phyloP scores from a whole-genome alignment of 225 moss, liverwort and hornwort genomes.

The Pseudisothecium myosuroides region DNA sequence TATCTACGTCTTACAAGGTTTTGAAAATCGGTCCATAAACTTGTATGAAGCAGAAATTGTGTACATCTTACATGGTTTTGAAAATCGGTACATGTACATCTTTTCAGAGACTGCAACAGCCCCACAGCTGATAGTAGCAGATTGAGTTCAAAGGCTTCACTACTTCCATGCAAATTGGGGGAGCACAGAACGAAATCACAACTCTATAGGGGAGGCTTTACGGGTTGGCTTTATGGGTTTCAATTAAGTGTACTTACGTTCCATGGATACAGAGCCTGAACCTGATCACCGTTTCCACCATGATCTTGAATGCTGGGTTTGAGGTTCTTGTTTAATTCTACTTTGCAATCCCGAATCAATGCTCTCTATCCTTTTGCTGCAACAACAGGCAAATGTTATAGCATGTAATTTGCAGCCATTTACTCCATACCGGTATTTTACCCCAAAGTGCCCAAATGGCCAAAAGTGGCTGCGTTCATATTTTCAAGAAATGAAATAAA shows the following conservation, averaged over 20 bases:
- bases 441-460: background rate
- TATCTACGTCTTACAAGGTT: background rate
- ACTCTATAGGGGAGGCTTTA: no score
- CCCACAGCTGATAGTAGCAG: background rate
- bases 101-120: background rate
- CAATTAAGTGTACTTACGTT: background rate
- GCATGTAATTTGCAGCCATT: background rate
- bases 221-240: background rate
- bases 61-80: background rate
- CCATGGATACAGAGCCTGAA: background rate
- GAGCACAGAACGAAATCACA: background rate
- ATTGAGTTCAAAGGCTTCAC: background rate
- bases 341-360: slow-evolving; percentile 45
- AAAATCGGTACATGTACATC: background rate
- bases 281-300: slow-evolving; percentile 36
- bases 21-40: background rate
- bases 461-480: background rate
- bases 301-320: slow-evolving; percentile 13
- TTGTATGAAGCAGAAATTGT: background rate
- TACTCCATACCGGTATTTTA: background rate
- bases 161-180: background rate
- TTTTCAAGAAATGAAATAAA: background rate
- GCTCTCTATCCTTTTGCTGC: slow-evolving; percentile 65
- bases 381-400: background rate
- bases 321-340: slow-evolving; percentile 23